Evolutionary conservation across 331 rosid genomes (phyloP), one percentile per base, ranked within the genome.

Genomic region (Pyrus hybrid): DNA sequence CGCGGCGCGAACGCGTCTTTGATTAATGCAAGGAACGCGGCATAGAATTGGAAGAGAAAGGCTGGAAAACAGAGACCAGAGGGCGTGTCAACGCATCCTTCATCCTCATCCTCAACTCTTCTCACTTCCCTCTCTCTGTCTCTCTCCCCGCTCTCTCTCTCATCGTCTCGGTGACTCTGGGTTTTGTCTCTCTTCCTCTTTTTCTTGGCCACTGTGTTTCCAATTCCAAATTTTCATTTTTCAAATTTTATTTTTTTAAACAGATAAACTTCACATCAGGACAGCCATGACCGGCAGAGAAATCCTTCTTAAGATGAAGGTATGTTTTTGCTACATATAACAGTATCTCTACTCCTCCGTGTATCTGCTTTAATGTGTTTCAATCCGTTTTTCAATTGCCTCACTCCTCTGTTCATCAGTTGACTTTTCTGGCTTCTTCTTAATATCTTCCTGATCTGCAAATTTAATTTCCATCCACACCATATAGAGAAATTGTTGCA

Each of bases 261-360:
- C 8, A 22, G 17, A 63, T 61, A 64, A 32, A 21, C 25, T 21
- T 21, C 69, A 8, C 66, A 20, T 45, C 20, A 33, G 11, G 25
- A 28, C 20, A 77, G 68, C 74, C 78, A 87, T 87, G 91, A 3
- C 83, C 11, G 88, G 88, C 76, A 83, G 71, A 78, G 88, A 87
- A 70, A 80, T 87, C 64, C 85, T 87, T 70, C 25, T 33, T 73
- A 87, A 84, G 85, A 87, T 87, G 91, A 84, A 87, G 88, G 88
- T 87, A 62, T 66, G 23, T n/a, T 2, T 28, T 25, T 22, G 16
- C 13, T 35, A 69, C 60, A 47, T 14, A 4, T 7, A 41, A 43
- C 16, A 43, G 61, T 20, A 20, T 4, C 22, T 54, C 21, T 21
- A 54, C 61, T 54, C 5, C 61, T 54, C 25, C 37, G 1, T 30